These are phyloP conservation scores for Corinectria fuckeliana DNA, from an alignment of 2,329 filamentous ascomycete genomes.

Conservation along the genomic window DNA sequence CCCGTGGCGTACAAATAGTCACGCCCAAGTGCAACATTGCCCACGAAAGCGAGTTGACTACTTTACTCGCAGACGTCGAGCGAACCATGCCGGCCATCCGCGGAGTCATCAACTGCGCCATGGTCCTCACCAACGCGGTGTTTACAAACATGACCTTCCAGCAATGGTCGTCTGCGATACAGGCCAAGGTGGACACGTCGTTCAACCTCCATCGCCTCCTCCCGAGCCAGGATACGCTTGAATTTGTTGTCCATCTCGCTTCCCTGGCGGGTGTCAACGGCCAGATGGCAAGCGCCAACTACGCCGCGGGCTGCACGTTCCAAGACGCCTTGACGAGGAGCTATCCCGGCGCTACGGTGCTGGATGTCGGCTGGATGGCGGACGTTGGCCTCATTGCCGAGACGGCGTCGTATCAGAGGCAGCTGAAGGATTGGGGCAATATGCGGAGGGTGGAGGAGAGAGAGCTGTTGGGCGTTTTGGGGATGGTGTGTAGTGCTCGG, in stretches of 20 bases:
- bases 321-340: slow-evolving; percentile 27
- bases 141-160: slow-evolving; percentile 45
- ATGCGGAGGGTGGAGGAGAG: slow-evolving; percentile 9
- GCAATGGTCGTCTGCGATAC: slow-evolving; percentile 33
- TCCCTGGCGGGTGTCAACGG: slow-evolving; percentile 45
- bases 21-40: slow-evolving; percentile 5
- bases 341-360: not conserved
- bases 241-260: slow-evolving; percentile 46
- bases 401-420: slow-evolving; percentile 6
- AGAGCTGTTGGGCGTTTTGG: slow-evolving; percentile 1
- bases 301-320: slow-evolving; percentile 44
- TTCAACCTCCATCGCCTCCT: slow-evolving; percentile 42
- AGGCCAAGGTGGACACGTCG: slow-evolving; percentile 44
- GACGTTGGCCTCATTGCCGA: slow-evolving; percentile 37
- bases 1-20: not conserved
- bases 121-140: slow-evolving; percentile 12
- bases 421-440: not conserved
- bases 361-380: slow-evolving; percentile 33
- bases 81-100: slow-evolving; percentile 34
- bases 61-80: slow-evolving; percentile 9
- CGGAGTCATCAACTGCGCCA: slow-evolving; percentile 13
- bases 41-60: slow-evolving; percentile 8
- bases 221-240: slow-evolving; percentile 19
- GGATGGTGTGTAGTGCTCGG: not conserved
- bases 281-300: slow-evolving; percentile 22